Conservation (phyloP, 169 alveolate species). For the Theileria sp. region DNA sequence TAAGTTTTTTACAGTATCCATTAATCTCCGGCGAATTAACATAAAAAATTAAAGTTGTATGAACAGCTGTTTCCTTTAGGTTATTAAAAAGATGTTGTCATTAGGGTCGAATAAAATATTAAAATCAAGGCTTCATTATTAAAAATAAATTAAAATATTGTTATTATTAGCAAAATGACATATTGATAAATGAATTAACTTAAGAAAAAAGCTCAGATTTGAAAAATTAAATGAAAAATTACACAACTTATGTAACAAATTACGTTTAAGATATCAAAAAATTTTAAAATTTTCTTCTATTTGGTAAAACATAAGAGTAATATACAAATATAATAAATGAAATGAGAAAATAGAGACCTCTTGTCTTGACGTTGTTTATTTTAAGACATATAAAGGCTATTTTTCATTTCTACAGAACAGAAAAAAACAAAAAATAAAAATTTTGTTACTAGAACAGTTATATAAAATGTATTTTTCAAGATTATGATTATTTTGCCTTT, state of each 20-base stretch:
- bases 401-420: not conserved
- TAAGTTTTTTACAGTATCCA: not conserved
- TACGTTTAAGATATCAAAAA: not conserved
- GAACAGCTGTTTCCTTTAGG: not conserved
- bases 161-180: not conserved
- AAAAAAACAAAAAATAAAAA: not conserved
- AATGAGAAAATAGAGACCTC: not conserved
- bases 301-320: not conserved
- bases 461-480: not conserved
- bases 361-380: not conserved
- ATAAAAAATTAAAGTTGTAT: not conserved
- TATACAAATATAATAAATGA: not conserved
- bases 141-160: not conserved
- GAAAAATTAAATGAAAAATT: not conserved
- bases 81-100: not conserved
- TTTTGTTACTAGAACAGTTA: not conserved
- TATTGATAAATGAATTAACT: not conserved
- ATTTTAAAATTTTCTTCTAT: not conserved
- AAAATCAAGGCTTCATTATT: not conserved
- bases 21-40: not conserved
- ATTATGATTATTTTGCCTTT: not conserved
- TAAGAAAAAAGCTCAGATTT: not conserved
- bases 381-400: not conserved
- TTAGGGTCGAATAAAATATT: not conserved
- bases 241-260: not conserved